Conservation (phyloP, 306 rosid species). For the Prunus davidiana region DNA sequence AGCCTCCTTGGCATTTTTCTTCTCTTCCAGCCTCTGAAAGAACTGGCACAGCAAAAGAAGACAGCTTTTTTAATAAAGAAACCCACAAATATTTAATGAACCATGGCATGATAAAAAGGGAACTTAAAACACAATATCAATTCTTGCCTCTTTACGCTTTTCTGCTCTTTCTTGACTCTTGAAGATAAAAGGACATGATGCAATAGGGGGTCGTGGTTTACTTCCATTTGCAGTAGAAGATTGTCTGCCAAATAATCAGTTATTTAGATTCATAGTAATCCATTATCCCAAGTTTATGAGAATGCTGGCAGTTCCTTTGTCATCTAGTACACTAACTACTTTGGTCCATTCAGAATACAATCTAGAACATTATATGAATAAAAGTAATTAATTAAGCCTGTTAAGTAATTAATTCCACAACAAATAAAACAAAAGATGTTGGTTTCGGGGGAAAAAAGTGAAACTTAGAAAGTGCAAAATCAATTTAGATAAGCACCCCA, state of each 20-base stretch:
- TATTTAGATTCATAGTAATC: not conserved
- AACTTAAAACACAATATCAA: conserved; percentile 6
- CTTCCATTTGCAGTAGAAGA: conserved; percentile 40
- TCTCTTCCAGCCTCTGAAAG: conserved; percentile 59
- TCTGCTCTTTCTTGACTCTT: conserved; percentile 89
- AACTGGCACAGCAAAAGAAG: conserved; percentile 48
- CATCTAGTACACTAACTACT: not conserved
- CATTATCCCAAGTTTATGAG: conserved; percentile 8
- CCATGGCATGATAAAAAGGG: not conserved
- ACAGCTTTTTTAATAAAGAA: not conserved
- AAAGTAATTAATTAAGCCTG: not conserved
- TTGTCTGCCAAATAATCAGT: conserved; percentile 43
- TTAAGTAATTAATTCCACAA: not conserved
- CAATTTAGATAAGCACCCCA: conserved; percentile 5
- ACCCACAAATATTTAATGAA: not conserved
- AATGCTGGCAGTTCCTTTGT: not conserved
- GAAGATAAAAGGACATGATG: conserved; percentile 59
- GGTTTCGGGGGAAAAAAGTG: conserved; percentile 12
- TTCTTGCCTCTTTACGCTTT: conserved; percentile 81
- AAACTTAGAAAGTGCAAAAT: not conserved
- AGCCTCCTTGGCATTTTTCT: conserved; percentile 48
- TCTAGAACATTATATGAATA: not conserved
- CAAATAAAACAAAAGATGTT: not conserved
- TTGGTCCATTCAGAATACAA: not conserved
- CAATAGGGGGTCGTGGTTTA: conserved; percentile 40